Evolutionary conservation across 495 filamentous ascomycete species (phyloP).

Genomic region (Penicillium lividum): DNA sequence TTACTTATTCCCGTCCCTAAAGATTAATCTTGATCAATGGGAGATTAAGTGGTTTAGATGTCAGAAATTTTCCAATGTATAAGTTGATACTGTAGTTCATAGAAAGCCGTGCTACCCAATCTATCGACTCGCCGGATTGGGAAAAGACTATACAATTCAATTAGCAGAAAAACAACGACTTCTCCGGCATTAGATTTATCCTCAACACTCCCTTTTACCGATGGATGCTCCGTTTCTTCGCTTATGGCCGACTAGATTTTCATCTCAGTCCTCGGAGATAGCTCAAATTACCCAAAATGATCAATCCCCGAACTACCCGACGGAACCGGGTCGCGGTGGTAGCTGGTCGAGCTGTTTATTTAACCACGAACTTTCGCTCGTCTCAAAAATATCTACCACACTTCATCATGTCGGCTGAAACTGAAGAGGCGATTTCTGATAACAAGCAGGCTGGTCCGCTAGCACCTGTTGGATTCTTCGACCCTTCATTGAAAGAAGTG

Average conservation of each 20-base stretch:
- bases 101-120: background rate
- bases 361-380: background rate
- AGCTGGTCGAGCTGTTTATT: background rate
- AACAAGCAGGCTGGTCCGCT: conserved; percentile 21
- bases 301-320: background rate
- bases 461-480: conserved; percentile 53
- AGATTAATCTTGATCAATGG: background rate
- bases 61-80: background rate
- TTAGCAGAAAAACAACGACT: background rate
- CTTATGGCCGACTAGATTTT: background rate
- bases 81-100: background rate
- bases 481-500: conserved; percentile 47
- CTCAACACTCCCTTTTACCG: background rate
- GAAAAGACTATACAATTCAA: background rate
- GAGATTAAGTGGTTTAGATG: background rate
- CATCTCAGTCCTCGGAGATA: background rate
- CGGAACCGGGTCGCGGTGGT: background rate
- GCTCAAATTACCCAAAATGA: background rate
- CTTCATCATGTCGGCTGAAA: conserved; percentile 1
- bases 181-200: background rate
- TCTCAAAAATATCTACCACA: background rate
- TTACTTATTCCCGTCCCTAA: background rate
- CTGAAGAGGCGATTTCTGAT: background rate
- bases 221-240: background rate
- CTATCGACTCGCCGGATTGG: background rate